Base-by-base conservation (phyloP, 139 green algal genomes). In the Tetratostichococcus sp. region DNA sequence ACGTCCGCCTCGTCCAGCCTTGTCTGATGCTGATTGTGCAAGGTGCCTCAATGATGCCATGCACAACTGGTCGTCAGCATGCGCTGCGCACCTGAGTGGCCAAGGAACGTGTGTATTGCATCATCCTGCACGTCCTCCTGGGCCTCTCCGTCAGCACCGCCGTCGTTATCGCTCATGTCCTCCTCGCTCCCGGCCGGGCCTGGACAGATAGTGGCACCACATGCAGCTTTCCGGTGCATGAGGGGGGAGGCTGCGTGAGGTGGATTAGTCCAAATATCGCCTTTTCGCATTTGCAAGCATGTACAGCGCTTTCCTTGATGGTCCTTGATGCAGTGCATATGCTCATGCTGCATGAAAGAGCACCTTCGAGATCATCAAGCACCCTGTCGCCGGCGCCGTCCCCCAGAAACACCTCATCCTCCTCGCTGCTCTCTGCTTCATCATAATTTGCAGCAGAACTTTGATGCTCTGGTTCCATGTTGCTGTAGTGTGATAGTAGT, bases 21-120 rank as follows among this genome's bases (percentile, higher is more conserved):
- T 22, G 39, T 65, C 4, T 35, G n/a, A 4, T 22, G 11, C 22
- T 28, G 30, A 30, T 8, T 30, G 4, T 28, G 30, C 31, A 57
- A 21, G 0, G 5, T 8, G 21, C 34, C 8, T 5, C 8, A 35
- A 23, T 14, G 2, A 43, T 0, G 2, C 39, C 31, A 17, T 59
- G 16, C 11, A 70, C 66, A 1, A 14, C 67, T 69, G 21, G 19
- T 2, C 26, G 28, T 30, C n/a, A 2, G 62, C 43, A 19, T 22
- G 5, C n/a, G 62, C 62, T 5, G 22, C 71, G 4, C 59, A 87
- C 86, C 80, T 77, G 66, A 73, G 62, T 95, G 90, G 0, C 77
- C 88, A 32, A 88, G 80, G 75, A 94, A 93, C 30, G 67, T 79
- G 65, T 95, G 88, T 1, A 93, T 69, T 3, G 86, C 85, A 67